phyloP scores from a whole-genome alignment of 208 protist species.

The Acanthamoeba royreba region DNA sequence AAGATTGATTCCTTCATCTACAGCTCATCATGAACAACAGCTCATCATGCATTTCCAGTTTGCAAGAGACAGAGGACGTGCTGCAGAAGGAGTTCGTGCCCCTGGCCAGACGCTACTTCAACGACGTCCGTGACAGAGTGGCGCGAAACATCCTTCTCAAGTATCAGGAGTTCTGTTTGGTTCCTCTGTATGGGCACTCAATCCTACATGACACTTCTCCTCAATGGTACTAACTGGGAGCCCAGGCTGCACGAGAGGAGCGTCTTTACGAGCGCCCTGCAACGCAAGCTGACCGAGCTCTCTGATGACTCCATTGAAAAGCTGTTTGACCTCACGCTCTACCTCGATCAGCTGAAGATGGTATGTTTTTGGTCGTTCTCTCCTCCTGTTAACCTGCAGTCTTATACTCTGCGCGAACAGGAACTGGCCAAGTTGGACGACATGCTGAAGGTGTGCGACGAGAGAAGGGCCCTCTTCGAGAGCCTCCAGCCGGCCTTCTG shows the following conservation, averaged over 20 bases:
- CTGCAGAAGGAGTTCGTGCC: background rate
- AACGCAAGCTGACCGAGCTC: background rate
- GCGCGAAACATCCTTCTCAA: slow-evolving; percentile 27
- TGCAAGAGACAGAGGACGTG: background rate
- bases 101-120: slow-evolving; percentile 4
- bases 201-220: no score
- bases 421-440: slow-evolving; percentile 25
- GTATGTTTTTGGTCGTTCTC: background rate
- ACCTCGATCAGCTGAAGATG: background rate
- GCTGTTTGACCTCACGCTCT: background rate
- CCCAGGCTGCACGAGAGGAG: background rate
- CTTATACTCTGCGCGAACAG: background rate
- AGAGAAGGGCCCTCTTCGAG: background rate
- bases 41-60: background rate
- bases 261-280: slow-evolving; percentile 4
- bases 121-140: background rate
- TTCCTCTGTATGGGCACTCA: background rate
- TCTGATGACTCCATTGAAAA: background rate
- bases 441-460: background rate
- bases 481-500: background rate
- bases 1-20: background rate
- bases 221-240: no score
- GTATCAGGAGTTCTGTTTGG: background rate
- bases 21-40: background rate
- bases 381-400: background rate